These are phyloP conservation scores for Incumbomyces delicatus DNA, from an alignment of 2,329 filamentous ascomycete genomes.

Conservation along the genomic window DNA sequence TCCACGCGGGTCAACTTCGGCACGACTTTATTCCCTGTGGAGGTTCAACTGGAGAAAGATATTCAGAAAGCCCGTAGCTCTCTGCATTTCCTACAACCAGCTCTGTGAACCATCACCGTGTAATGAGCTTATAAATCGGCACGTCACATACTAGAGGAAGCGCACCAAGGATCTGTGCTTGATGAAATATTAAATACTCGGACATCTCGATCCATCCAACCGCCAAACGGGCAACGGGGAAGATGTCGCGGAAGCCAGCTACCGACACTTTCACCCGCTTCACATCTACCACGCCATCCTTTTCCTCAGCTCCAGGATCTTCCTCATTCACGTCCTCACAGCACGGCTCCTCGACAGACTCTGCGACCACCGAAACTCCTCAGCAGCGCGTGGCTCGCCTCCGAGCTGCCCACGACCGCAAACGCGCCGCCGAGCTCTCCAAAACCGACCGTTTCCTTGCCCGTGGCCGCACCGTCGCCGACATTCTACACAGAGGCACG, in stretches of 20 bases:
- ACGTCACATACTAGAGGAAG: too few species aligned
- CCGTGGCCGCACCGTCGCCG: slow-evolving; percentile 47
- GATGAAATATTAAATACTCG: too few species aligned
- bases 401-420: slow-evolving; percentile 56
- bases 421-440: slow-evolving; percentile 49
- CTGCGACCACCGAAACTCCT: slow-evolving; percentile 48
- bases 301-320: slow-evolving; percentile 25
- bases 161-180: too few species aligned
- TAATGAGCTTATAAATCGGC: too few species aligned
- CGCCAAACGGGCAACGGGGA: background rate
- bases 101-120: too few species aligned
- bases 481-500: slow-evolving; percentile 51
- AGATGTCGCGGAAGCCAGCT: slow-evolving; percentile 29
- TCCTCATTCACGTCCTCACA: slow-evolving; percentile 23
- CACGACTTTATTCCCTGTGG: too few species aligned
- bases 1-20: too few species aligned
- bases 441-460: slow-evolving; percentile 46
- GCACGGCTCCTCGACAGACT: slow-evolving; percentile 7
- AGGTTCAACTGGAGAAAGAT: too few species aligned
- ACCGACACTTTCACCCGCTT: slow-evolving; percentile 40
- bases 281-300: slow-evolving; percentile 40
- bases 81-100: too few species aligned
- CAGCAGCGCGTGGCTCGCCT: slow-evolving; percentile 60
- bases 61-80: too few species aligned
- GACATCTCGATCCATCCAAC: background rate